Conservation (phyloP, 73 alveolate species). For the Symbiodinium pilosum region DNA sequence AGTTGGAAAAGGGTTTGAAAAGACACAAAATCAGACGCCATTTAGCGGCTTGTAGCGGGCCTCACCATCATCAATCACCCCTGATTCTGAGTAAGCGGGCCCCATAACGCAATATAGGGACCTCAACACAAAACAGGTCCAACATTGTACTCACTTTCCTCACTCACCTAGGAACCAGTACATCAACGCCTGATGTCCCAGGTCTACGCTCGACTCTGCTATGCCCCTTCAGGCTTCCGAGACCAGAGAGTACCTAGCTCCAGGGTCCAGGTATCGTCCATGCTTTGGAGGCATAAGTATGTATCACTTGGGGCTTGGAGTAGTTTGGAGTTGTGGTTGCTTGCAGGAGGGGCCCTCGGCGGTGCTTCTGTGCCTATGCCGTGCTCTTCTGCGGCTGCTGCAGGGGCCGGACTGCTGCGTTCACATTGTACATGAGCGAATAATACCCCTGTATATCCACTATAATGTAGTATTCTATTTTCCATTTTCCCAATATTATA, state of each 20-base stretch:
- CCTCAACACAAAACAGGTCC: too few relatives aligned
- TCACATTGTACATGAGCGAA: too few relatives aligned
- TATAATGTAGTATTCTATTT: background rate
- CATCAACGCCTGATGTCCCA: too few relatives aligned
- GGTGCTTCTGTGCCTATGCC: background rate
- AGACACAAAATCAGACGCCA: too few relatives aligned
- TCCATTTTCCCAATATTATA: too few relatives aligned
- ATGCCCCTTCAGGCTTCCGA: background rate
- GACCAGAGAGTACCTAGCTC: background rate
- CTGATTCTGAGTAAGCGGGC: too few relatives aligned
- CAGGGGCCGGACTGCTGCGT: conserved; percentile 1
- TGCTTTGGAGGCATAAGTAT: background rate
- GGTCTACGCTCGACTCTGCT: background rate
- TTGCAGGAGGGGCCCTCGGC: background rate
- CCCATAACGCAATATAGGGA: too few relatives aligned
- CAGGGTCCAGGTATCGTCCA: background rate
- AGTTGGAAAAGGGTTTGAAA: too few relatives aligned
- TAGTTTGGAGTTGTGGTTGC: background rate
- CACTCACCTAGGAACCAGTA: too few relatives aligned
- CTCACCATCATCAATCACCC: too few relatives aligned
- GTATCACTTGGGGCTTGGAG: background rate
- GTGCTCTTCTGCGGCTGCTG: conserved; percentile 44
- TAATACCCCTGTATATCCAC: background rate
- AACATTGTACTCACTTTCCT: too few relatives aligned
- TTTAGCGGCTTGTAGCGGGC: too few relatives aligned